Evolutionary conservation across 306 rosid genomes (phyloP), one percentile per base, ranked within the genome.

Genomic region (Senna siamea): DNA sequence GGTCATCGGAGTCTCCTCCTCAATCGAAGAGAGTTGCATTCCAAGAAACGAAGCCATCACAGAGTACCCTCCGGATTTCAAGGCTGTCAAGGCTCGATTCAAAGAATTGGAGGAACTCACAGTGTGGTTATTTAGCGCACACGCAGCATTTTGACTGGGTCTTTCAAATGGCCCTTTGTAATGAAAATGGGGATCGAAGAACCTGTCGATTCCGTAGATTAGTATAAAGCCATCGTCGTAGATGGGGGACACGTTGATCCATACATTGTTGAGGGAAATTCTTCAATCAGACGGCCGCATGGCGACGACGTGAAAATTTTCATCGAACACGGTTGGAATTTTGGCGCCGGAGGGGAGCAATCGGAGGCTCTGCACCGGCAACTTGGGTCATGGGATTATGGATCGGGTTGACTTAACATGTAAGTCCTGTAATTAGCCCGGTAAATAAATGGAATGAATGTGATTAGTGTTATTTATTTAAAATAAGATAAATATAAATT

Each of bases 11-110:
- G 18, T 70, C 76, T 67, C 72, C n/a, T n/a, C n/a, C 66, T 60
- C 18, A n/a, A 72, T 76, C 32, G 83, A 87, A 54, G 74, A 15
- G n/a, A 88, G 74, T 41, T 93, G 97, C 64, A 78, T 59, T 43
- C 78, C 92, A 13, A 91, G 91, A 82, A 91, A 85, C 62, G 88
- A 76, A 0, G 97, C 96, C 87, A 88, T 74, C 11, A 71, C 75
- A 2, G 87, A 70, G 80, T 85, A 86, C 0, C 94, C 94, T 4
- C 80, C 70, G 10, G 83, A 70, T 30, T 64, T 79, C 0, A 77
- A 67, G n/a, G n/a, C n/a, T n/a, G n/a, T n/a, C n/a, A n/a, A n/a
- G 9, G 92, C 92, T 48, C 55, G 83, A n/a, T 72, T 62, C 10
- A 80, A 85, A 66, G 87, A 82, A 43, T 81, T 65, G 6, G 78